A percentile compares a stretch with the other conserved stretches of the same genome.
Conservation (phyloP, 2,329 filamentous ascomycete genomes). For the Fusarium sp. region DNA sequence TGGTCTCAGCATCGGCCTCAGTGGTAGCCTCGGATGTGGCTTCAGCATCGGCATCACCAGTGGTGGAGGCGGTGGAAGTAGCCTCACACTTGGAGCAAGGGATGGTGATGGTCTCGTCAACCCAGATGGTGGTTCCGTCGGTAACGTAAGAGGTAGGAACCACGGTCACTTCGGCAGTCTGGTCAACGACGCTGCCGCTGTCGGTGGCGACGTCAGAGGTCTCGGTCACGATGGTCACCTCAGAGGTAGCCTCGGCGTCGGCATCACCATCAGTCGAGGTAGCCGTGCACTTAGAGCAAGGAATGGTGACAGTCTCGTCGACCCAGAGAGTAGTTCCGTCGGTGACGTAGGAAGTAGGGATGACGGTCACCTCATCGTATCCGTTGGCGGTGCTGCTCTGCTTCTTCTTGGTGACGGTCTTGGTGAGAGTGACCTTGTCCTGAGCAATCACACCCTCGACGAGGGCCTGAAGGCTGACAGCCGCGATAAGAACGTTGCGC, state of each 20-base stretch:
- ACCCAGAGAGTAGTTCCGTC: constrained; percentile 43
- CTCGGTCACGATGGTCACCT: constrained; percentile 14
- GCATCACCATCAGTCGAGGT: constrained; percentile 24
- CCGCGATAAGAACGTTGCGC: constrained; percentile 43
- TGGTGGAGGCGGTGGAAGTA: neutral
- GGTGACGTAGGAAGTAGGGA: constrained; percentile 39
- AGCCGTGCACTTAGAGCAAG: constrained; percentile 39
- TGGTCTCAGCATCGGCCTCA: neutral
- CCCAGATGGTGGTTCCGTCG: constrained; percentile 18
- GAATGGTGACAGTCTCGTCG: constrained; percentile 40
- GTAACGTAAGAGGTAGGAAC: constrained; percentile 12
- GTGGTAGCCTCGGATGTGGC: constrained; percentile 20
- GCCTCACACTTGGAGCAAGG: constrained; percentile 11
- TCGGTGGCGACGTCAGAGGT: constrained; percentile 10
- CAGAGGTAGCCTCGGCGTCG: constrained; percentile 24
- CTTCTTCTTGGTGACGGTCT: constrained; percentile 35
- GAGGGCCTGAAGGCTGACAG: constrained; percentile 45
- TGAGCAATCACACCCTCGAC: constrained; percentile 41
- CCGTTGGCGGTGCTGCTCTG: constrained; percentile 9
- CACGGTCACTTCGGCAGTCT: constrained; percentile 25
- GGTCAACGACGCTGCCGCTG: too few species aligned
- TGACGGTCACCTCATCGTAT: constrained; percentile 34
- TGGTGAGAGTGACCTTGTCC: constrained; percentile 38
- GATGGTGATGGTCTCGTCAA: constrained; percentile 18
- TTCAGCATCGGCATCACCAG: constrained; percentile 23